Base-by-base conservation (phyloP, 176 grass and related monocot species). In the Lolium multiflorum region DNA sequence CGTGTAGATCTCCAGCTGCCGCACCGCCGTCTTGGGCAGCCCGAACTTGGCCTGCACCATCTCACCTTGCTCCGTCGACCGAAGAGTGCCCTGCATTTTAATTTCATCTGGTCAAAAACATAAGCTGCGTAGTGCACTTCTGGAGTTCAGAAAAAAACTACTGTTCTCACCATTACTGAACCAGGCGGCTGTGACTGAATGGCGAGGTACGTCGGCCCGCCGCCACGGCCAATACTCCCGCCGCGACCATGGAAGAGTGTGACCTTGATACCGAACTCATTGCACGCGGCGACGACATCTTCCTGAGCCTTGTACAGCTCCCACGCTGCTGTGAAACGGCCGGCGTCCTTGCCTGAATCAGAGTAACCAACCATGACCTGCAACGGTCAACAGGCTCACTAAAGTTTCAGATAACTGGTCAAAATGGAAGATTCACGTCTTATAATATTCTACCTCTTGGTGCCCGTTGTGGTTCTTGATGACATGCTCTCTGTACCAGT, bases 361-460 rank as follows among this genome's bases (percentile, higher is more conserved):
- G 96, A 98, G 85, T 98, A 98, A 0, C 96, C 96, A 64, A 98
- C 96, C 96, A 98, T 98, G 41, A 98, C 96, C 96, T 98, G 88
- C 24, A 49, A 26, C 20, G 5, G 18, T 54, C 4, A 4, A 79
- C n/a, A 58, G 3, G 28, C 24, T 6, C 20, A 47, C 9, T 12
- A 46, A 10, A 68, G 16, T 78, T 61, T 48, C 56, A 66, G 55
- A 61, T 6, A 7, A 81, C 48, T 12, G 65, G 21, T 47, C 0
- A 6, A 41, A 86, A 55, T n/a, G 35, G 66, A 14, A 22, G n/a
- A 35, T 66, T 59, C 0, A 48, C 20, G 14, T 15, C 55, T 57
- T 16, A 37, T 13, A 26, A 10, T 28, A 57, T 39, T 82, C 67
- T 89, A 98, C 96, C 93, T 98, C 96, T 86, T 98, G 96, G 66